Evolutionary conservation across 176 grass and related monocot species (phyloP), one percentile per base, ranked within the genome.

Genomic region (Phoenix roebelenii): DNA sequence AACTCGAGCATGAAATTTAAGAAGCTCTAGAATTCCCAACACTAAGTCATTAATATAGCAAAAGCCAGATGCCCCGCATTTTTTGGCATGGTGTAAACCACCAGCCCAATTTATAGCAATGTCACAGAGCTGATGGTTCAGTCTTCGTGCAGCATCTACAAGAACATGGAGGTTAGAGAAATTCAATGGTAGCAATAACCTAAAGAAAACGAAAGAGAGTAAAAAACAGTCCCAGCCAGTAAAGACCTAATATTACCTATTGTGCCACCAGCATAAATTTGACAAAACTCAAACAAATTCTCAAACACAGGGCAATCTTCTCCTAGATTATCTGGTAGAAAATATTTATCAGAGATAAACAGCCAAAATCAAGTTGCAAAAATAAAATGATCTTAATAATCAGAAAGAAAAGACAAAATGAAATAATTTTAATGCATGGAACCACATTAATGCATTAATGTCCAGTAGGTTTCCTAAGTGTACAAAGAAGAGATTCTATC

Each of bases 31-130:
- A 68, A 96, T 96, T 51, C 91, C 91, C 69, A 96, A 81, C 56
- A 96, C 91, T 52, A 96, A 75, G 63, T 96, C 91, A 87, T 96
- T 96, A 57, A 96, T 96, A 64, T 96, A 96, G 65, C 91, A 96
- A 73, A 96, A 96, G 58, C 91, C 91, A 65, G 91, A 96, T 19
- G 91, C 91, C 68, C 81, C 80, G 35, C 83, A 87, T 64, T 96
- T 96, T 74, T 96, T 96, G 26, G 86, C 91, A 74, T 90, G 92
- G 71, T 97, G 92, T 59, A 97, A 74, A 22, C 92, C 92, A 70
- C 92, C 92, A 61, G 92, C 83, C 87, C 92, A 90, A 74, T 96
- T 97, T 73, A 97, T 97, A 49, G 92, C 83, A 66, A 96, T 88
- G 65, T 96, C 92, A 66, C 87, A 90, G 6, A 75, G 73, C 69